Evolutionary conservation across 306 rosid genomes (phyloP), one percentile per base, ranked within the genome.

Genomic region (Acacia melanoxylon): DNA sequence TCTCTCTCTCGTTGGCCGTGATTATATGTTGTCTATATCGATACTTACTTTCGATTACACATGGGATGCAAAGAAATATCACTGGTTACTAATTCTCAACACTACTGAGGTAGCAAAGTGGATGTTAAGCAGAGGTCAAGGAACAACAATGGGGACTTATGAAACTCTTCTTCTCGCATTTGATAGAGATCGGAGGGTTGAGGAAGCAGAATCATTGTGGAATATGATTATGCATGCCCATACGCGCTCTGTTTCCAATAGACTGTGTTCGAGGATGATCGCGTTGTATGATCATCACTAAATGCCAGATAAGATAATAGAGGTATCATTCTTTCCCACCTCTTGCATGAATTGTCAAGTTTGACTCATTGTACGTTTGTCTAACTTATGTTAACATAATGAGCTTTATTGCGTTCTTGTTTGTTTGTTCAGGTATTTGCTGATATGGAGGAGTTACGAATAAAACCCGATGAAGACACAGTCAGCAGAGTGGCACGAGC

Each of bases 61-160:
- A 58, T 41, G 74, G 11, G 65, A 69, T 67, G 56, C 9, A 35
- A 63, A 69, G 74, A 63, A 81, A 73, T 77, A 51, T 76, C 59
- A 29, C 46, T 67, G 22, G 52, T 83, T 77, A 72, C 76, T 67
- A 72, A 59, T 79, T 58, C 68, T 83, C 9, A 31, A 63, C 61
- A 68, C 65, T 82, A 51, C 68, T 76, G 87, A 95, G 99, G 89
- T 95, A 82, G 94, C 99, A 10, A 95, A 95, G 88, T 93, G 98
- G 99, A 92, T 93, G 99, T 65, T 93, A 88, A 90, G 98, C 94
- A 93, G 87, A 88, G 99, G 98, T 67, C 98, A 93, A 84, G 97
- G 99, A 70, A 86, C 91, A 77, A 95, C 99, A 77, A 89, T 95
- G 96, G 97, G 94, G 83, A 93, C 97, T 3, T 95, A 91, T 31